Conservation (phyloP, 768 basidiomycete genomes). For the Amanita rubescens region DNA sequence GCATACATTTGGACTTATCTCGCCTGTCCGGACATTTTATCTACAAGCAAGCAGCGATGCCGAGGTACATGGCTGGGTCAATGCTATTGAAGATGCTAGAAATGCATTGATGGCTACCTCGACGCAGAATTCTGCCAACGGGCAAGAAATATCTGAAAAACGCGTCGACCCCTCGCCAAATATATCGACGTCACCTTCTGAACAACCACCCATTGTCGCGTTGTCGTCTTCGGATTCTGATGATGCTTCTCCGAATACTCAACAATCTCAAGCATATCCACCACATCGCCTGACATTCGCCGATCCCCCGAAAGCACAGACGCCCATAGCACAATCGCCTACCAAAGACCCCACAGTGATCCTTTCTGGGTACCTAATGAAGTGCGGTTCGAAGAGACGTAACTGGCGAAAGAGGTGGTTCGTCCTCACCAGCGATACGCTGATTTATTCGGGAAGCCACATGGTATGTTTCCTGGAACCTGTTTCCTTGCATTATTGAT, state of each 20-base stretch:
- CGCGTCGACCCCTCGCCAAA: constrained; percentile 19
- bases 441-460: constrained; percentile 87
- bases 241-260: constrained; percentile 45
- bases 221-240: constrained; percentile 79
- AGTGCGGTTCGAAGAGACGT: constrained; percentile 87
- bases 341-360: constrained; percentile 52
- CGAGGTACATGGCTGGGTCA: constrained; percentile 83
- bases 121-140: constrained; percentile 47
- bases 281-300: constrained; percentile 33
- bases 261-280: constrained; percentile 24
- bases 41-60: constrained; percentile 65
- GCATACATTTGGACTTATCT: constrained; percentile 89
- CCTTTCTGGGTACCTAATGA: constrained; percentile 89
- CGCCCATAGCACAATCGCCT: constrained; percentile 43
- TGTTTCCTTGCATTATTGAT: constrained; percentile 8
- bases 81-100: constrained; percentile 70
- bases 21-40: constrained; percentile 85
- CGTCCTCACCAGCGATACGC: constrained; percentile 78
- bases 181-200: constrained; percentile 42
- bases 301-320: constrained; percentile 36
- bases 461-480: constrained; percentile 55
- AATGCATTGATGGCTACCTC: constrained; percentile 56
- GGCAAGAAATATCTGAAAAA: constrained; percentile 42
- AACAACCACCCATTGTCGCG: constrained; percentile 33
- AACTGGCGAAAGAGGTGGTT: constrained; percentile 99